Percentiles rank a stretch among this genome's conserved stretches.
These are phyloP conservation scores for Mycena sanguinolenta DNA, from an alignment of 768 basidiomycete genomes.

Conservation along the genomic window DNA sequence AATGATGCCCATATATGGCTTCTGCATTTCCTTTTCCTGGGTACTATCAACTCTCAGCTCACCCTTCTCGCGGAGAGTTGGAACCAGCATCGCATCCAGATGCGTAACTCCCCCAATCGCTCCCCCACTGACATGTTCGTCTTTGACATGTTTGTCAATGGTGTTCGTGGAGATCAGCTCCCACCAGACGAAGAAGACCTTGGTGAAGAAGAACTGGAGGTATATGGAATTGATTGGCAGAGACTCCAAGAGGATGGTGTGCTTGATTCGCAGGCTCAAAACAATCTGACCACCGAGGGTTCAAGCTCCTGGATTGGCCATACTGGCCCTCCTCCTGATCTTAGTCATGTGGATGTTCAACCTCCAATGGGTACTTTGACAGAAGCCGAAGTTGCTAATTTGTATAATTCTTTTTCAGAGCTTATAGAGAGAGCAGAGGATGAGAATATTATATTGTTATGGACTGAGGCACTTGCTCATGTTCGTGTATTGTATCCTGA, in stretches of 20 bases:
- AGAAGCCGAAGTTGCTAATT: too few relatives aligned
- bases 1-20: background rate
- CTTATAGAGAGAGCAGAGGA: too few relatives aligned
- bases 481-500: too few relatives aligned
- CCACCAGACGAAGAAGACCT: background rate
- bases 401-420: too few relatives aligned
- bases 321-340: too few relatives aligned
- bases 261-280: too few relatives aligned
- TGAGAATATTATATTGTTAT: too few relatives aligned
- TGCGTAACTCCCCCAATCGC: background rate
- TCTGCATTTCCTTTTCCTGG: background rate
- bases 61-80: background rate
- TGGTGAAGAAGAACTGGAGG: background rate
- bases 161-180: background rate
- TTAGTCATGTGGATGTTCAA: too few relatives aligned
- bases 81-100: background rate
- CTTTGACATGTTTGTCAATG: conserved; percentile 1
- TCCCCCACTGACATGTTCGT: background rate
- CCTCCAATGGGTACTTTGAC: too few relatives aligned
- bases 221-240: background rate
- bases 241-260: background rate
- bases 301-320: too few relatives aligned
- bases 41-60: background rate
- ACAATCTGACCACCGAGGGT: too few relatives aligned
- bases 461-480: too few relatives aligned